Base-by-base conservation (phyloP, 306 rosid species). In the Sicyos baderoa region DNA sequence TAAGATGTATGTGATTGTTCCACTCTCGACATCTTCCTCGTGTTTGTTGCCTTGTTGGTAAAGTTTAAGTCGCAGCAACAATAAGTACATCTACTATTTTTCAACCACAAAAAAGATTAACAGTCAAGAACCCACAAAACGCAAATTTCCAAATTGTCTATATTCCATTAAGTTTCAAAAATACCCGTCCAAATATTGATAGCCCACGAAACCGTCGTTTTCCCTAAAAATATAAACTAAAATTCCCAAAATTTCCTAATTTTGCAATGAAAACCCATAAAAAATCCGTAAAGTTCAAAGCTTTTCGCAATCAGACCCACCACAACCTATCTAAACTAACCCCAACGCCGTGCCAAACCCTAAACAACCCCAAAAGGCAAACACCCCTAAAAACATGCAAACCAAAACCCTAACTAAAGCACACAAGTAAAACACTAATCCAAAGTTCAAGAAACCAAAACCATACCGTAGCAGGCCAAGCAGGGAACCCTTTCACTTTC, bases 391-490 rank as follows among this genome's bases (percentile, higher is more conserved):
- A 65, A 50, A 73, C 79, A 85, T 74, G 82, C 82, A 76, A 49
- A 4, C 52, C 29, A 37, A 63, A 69, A 78, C 78, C 75, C 78
- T 74, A 72, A 54, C 67, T 53, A 77, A 57, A 69, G 12, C 14
- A n/a, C 72, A 64, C 22, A 27, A 19, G 42, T 11, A 50, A 0
- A 0, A 52, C 58, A 21, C 27, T 51, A 13, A 37, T 3, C 40
- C 76, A 45, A 4, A 69, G 74, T 53, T 18, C 45, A 25, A 17
- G 32, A 18, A 25, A 58, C 65, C 14, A 68, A 45, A 45, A 9
- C 74, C 81, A 32, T 71, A 89, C 98, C 82, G 86, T 88, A 40
- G 98, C 98, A 65, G 98, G 98, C 98, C 98, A 92, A 74, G 96
- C 91, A 80, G 98, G 96, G 79, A 86, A 92, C 8, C 98, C 98